Evolutionary conservation across 2,329 filamentous ascomycete genomes (phyloP), one percentile per base, ranked within the genome.

Genomic region (Pseudogymnoascus verrucosus): DNA sequence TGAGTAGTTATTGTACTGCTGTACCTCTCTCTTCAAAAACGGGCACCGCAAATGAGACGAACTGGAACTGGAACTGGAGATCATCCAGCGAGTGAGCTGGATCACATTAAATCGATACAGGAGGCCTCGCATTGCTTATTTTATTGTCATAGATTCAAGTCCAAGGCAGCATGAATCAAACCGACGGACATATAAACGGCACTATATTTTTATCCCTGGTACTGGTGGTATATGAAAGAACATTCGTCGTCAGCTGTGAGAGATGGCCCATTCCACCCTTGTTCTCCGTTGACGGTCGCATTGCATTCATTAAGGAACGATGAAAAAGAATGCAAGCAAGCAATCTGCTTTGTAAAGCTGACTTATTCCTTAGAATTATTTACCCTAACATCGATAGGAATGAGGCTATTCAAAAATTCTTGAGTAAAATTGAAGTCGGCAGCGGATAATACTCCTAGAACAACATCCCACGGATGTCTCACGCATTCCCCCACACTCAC

Each of bases 141-240:
- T 31, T 28, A 1, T 19, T 34, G 51, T 34, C 19, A 57, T 57
- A 4, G 10, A 7, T 34, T 51, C 19, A 19, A 16, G 28, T 28
- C 16, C 44, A 51, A 51, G 14, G 11, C 6, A 14, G 44, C 23
- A 51, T 3, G 28, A 11, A 31, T 57, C n/a, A 34, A 10, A 16
- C 26, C 51, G 51, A 57, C 51, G 26, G 51, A 19, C 28, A 57
- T 57, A 57, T 57, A 19, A 57, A 34, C 51, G 51, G 51, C n/a
- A 57, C 28, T 57, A 51, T 57, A 19, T 16, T 19, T 57, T 19
- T 5, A 34, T 12, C 26, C 51, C 4, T 57, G 26, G 16, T 19
- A 34, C 51, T 57, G n/a, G 10, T 34, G 51, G 28, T 57, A 2
- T 57, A 34, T 12, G 14, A 19, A 34, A 11, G 8, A 31, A 31